Base-by-base conservation (phyloP, 768 basidiomycete species). In the Hirschioporus abietinus region DNA sequence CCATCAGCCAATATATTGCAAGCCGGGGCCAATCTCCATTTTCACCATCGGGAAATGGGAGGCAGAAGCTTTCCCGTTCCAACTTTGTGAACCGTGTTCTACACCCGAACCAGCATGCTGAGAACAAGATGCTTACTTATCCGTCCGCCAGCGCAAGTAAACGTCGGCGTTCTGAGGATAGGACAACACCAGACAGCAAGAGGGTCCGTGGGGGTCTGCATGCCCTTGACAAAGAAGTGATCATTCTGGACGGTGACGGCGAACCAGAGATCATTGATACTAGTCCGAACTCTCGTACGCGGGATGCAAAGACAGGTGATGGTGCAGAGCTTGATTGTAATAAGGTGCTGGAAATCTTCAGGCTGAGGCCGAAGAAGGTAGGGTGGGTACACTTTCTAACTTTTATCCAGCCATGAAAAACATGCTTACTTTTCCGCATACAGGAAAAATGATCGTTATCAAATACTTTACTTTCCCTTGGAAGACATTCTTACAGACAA, bases 381-480 rank as follows among this genome's bases (percentile, higher is more conserved):
- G 79, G 75, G 88, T 85, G 52, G 72, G 83, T 77, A 36, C 4
- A 30, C 23, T 10, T 61, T 70, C 63, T 62, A 66, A 65, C 70
- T 35, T 70, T 3, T 8, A 30, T 68, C 59, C 69, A 66, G 52
- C 70, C 75, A 25, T 30, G 30, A 30, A 30, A 30, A 30, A 30
- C 30, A 30, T 52, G 42, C 42, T 52, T 20, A 52, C 20, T 52
- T 10, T 1, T 7, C 65, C 35, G 34, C 30, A 25, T 62, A n/a
- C 70, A 88, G 88, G 67, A 79, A 76, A 68, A 73, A 81, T 70
- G 78, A 84, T 67, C 81, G 89, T 60, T 95, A 92, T 73, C 95
- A 97, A 74, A 85, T 96, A 20, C 79, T 97, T 34, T 90, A 88
- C 71, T 95, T 95, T 71, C 90, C 92, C 0, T 83, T 95, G 77